Evolutionary conservation across 352 stramenopile species (phyloP), one percentile per base, ranked within the genome.

Genomic region (Thalassiosira livingstoniorum): DNA sequence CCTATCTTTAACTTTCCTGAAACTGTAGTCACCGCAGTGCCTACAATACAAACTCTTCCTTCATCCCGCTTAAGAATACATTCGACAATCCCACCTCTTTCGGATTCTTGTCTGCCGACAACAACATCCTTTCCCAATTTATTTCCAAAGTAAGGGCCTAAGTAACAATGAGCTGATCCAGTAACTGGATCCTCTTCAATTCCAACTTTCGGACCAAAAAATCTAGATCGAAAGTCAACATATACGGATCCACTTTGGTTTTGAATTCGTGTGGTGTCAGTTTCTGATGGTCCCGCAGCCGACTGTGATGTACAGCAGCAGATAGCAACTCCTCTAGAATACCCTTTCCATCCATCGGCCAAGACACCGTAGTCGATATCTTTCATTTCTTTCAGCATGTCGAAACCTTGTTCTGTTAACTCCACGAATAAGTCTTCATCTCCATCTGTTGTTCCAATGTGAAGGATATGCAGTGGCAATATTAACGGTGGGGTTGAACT

Each of bases 141-240:
- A n/a, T 75, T 47, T 18, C 71, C 80, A 94, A 96, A 98, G 77
- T 98, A 98, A 4, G 93, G 88, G 4, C 90, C 94, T 0, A 98
- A 82, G 1, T 87, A 92, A 66, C 95, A 98, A 78, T 98, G 96
- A 0, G 95, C 95, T 53, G 93, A 97, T 4, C 97, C 97, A 2
- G 95, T 98, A 1, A 98, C 96, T 0, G 96, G 96, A 80, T 98
- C 97, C 86, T 98, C 97, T 65, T 96, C 31, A 43, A 83, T 78
- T 15, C 95, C 95, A 25, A 94, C 82, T 53, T 93, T 93, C 10
- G 96, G 96, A 13, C 65, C 96, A 87, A 98, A 98, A 83, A 97
- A 98, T 35, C 93, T 83, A 34, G 86, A 94, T 61, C 82, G 78
- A 84, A 96, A 95, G 68, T 95, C 88, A 7, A 85, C 37, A 29